phyloP scores from a whole-genome alignment of 805 yeast species.

The Teunomyces cretensis region DNA sequence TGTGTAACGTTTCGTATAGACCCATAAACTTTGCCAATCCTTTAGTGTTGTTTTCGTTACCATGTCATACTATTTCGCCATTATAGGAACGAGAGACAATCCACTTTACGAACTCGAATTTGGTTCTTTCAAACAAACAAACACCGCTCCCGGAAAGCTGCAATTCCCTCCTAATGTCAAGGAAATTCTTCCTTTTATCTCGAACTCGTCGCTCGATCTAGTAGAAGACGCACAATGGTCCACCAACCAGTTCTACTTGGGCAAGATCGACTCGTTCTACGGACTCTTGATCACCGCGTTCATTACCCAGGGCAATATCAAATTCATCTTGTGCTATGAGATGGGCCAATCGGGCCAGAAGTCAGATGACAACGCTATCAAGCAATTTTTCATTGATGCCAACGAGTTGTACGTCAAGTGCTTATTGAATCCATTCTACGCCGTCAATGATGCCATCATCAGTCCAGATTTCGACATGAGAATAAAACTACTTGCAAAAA shows the following conservation, averaged over 20 bases:
- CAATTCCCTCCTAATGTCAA: constrained; percentile 66
- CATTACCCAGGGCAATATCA: constrained; percentile 84
- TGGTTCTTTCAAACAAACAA: constrained; percentile 55
- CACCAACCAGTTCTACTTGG: constrained; percentile 61
- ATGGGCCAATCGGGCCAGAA: constrained; percentile 24
- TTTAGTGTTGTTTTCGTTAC: constrained; percentile 23
- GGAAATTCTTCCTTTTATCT: constrained; percentile 83
- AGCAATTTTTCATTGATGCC: constrained; percentile 79
- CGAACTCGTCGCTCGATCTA: constrained; percentile 87
- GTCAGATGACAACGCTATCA: constrained; percentile 65
- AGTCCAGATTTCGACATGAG: constrained; percentile 74
- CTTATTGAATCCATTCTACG: constrained; percentile 82
- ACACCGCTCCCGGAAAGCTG: constrained; percentile 45
- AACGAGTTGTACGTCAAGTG: constrained; percentile 88
- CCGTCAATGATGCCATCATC: constrained; percentile 68
- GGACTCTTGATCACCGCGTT: constrained; percentile 81
- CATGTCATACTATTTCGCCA: constrained; percentile 80
- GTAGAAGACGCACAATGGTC: constrained; percentile 89
- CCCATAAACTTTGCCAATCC: no score
- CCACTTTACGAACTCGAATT: constrained; percentile 89
- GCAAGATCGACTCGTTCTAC: constrained; percentile 81
- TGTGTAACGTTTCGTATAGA: no score
- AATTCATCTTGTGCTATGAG: constrained; percentile 60
- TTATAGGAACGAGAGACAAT: constrained; percentile 81
- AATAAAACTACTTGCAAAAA: constrained; percentile 69